Evolutionary conservation across 2,329 filamentous ascomycete genomes (phyloP).

Genomic region (Cladosporium sp.): DNA sequence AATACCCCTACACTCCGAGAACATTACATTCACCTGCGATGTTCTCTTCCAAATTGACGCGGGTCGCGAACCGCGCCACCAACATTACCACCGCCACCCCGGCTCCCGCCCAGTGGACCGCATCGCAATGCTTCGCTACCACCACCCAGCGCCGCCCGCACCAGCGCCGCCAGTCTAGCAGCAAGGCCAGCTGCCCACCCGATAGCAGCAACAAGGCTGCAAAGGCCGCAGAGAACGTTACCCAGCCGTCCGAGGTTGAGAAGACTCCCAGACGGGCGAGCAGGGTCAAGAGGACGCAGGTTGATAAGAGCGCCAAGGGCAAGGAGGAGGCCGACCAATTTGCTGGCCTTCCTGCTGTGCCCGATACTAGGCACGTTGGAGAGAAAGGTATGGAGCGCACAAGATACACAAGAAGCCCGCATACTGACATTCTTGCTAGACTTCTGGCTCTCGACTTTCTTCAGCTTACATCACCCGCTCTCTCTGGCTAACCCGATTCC

Average conservation of each 20-base stretch:
- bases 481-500: slow-evolving; percentile 82
- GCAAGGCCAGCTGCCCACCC: slow-evolving; percentile 52
- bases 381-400: slow-evolving; percentile 30
- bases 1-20: slow-evolving; percentile 5
- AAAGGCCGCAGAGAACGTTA: slow-evolving; percentile 22
- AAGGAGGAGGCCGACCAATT: slow-evolving; percentile 48
- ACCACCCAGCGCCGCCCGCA: slow-evolving; percentile 37
- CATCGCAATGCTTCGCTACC: slow-evolving; percentile 36
- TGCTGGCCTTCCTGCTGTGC: slow-evolving; percentile 69
- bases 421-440: slow-evolving; percentile 55
- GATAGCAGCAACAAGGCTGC: slow-evolving; percentile 36
- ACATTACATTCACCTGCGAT: slow-evolving; percentile 24
- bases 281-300: slow-evolving; percentile 27
- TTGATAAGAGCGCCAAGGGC: slow-evolving; percentile 22
- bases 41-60: slow-evolving; percentile 36
- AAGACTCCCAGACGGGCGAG: slow-evolving; percentile 19
- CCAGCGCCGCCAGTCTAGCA: slow-evolving; percentile 52
- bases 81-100: slow-evolving; percentile 30
- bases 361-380: slow-evolving; percentile 70
- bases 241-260: slow-evolving; percentile 9
- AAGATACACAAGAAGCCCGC: neutral
- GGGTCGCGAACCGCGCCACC: slow-evolving; percentile 34
- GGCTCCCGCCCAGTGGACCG: slow-evolving; percentile 30
- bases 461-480: slow-evolving; percentile 92
- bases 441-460: slow-evolving; percentile 86